Percentiles rank a stretch among this genome's conserved stretches.
Evolutionary conservation across 352 stramenopile genomes (phyloP).

Genomic region (Phytophthora ohioensis): DNA sequence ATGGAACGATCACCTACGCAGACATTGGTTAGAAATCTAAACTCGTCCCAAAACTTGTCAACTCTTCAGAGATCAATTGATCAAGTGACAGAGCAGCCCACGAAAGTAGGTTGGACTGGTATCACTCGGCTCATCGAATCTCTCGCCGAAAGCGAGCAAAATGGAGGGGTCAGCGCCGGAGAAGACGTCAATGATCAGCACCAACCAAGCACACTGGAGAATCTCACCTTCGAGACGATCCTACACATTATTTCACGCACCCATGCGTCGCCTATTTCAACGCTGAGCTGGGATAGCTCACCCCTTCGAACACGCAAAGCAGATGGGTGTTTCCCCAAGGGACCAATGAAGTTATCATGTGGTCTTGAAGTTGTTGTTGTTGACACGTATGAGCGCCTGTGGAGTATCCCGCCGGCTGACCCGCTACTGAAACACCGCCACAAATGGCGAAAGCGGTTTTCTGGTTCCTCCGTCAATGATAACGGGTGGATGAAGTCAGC

Average conservation of each 20-base stretch:
- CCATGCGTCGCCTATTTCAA: slow-evolving; percentile 47
- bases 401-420: slow-evolving; percentile 83
- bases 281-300: slow-evolving; percentile 59
- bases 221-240: slow-evolving; percentile 79
- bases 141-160: slow-evolving; percentile 34
- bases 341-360: slow-evolving; percentile 70
- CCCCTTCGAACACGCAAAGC: slow-evolving; percentile 45
- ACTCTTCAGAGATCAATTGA: slow-evolving; percentile 65
- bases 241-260: slow-evolving; percentile 81
- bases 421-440: slow-evolving; percentile 81
- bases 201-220: slow-evolving; percentile 53
- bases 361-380: slow-evolving; percentile 81
- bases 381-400: slow-evolving; percentile 81
- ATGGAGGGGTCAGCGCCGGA: neutral
- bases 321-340: slow-evolving; percentile 73
- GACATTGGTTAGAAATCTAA: slow-evolving; percentile 66
- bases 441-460: slow-evolving; percentile 78
- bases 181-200: slow-evolving; percentile 30
- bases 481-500: slow-evolving; percentile 53
- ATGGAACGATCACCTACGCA: slow-evolving; percentile 47
- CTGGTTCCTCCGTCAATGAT: slow-evolving; percentile 9
- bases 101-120: slow-evolving; percentile 27
- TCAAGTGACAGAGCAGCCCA: slow-evolving; percentile 21
- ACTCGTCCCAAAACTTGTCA: slow-evolving; percentile 59
- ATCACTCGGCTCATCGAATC: slow-evolving; percentile 42